Evolutionary conservation across 129 eudicot species (phyloP), one percentile per base, ranked within the genome.

Genomic region (Lactuca saligna): DNA sequence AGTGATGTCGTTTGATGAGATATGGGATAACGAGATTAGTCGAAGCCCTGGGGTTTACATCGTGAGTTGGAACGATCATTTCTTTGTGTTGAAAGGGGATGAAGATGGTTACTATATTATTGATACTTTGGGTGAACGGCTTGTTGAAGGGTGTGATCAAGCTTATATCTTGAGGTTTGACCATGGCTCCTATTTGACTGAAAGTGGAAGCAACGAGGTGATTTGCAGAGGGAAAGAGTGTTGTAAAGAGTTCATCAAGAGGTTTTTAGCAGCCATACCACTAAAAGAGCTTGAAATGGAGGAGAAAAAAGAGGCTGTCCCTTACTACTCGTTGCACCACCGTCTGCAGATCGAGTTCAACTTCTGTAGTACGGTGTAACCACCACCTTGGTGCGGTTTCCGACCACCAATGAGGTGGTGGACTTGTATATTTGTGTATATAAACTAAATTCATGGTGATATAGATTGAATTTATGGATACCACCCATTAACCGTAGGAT

Each of bases 271-370:
- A 0, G 91, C 86, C 2, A 85, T 90, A 63, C 86, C 84, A 16
- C 74, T 90, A 1, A 63, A 70, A 77, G 97, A 90, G 51, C 84
- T 87, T 9, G 82, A 87, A 81, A 76, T 42, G 8, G 82, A 85
- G 66, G 91, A 85, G 82, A 48, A 69, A 51, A 83, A 82, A 76
- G 80, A 73, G 44, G 54, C 62, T 1, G 84, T 85, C 55, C 84
- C 88, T 25, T 78, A 87, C 64, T 81, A 80, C 66, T 82, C 85
- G 5, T 83, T 90, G 59, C 91, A 82, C 74, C 82, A 81, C 14
- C 74, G 91, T n/a, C 57, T 90, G 82, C 97, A 85, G 72, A 90
- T 90, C 55, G 97, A 90, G 61, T 90, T 90, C 63, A 86, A 90
- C 83, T 82, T 80, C 55, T 75, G 79, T 41, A 80, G 78, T 57